Base-by-base conservation (phyloP, 257 asterid genomes). In the Jacaranda mimosifolia region DNA sequence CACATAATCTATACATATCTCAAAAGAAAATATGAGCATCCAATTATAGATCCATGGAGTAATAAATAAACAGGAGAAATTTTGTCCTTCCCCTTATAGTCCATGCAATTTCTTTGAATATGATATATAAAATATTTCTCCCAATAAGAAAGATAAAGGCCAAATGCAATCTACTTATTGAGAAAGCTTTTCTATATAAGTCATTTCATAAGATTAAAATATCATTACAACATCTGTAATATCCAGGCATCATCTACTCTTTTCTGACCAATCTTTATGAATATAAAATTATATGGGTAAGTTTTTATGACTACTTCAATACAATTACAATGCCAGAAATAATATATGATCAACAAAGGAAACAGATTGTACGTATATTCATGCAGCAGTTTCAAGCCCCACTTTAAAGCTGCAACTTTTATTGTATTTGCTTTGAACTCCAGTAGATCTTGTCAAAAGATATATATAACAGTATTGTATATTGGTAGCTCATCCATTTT, bases 361-460 rank as follows among this genome's bases (percentile, higher is more conserved):
- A 57, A 58, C 4, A 72, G 13, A 72, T n/a, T 53, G 51, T 17
- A 9, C 9, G 19, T 46, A 72, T 57, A 21, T 38, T 9, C 70
- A 73, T 45, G 62, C 46, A 21, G 77, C 66, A 72, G 43, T 35
- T 40, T 8, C 43, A 5, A 1, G 26, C 57, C 55, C 55, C 55
- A 48, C 15, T 48, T 48, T 10, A 9, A 6, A 10, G 55, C 55
- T 52, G 15, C 15, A 52, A 52, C 57, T 52, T 52, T 13, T 5
- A 14, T 32, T 15, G 45, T 38, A 49, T 3, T 51, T 21, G 18
- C 26, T 68, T 17, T 48, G 1, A 68, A 57, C 73, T 26, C 60
- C 43, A 68, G 35, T 36, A 21, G 8, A 6, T 21, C 32, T 66
- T 18, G 38, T 42, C 35, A 72, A 9, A 45, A 18, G 19, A 3